A percentile compares a stretch with the other conserved stretches of the same genome.
These are phyloP conservation scores for Phenoliferia sp. DNA, from an alignment of 1,284 basidiomycete species.

Conservation along the genomic window DNA sequence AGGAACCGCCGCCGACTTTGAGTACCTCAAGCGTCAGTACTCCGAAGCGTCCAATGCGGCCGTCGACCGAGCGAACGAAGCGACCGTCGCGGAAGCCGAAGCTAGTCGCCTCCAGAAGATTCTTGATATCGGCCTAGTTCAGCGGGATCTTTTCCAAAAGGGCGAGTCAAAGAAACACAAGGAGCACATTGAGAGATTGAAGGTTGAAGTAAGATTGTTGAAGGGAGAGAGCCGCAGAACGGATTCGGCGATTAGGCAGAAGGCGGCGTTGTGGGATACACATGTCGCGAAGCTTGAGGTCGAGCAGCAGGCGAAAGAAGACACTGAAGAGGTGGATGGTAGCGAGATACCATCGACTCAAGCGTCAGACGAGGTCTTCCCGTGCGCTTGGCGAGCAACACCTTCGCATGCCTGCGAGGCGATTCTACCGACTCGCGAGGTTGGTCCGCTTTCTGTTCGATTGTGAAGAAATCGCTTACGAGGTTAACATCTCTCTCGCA, in stretches of 20 bases:
- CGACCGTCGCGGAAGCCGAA: slow-evolving; percentile 23
- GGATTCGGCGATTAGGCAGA: slow-evolving; percentile 12
- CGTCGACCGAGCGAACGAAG: slow-evolving; percentile 26
- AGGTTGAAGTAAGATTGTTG: slow-evolving; percentile 13
- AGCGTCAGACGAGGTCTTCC: not conserved
- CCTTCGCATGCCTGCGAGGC: not conserved
- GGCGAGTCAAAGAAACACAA: slow-evolving; percentile 10
- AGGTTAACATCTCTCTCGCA: not conserved
- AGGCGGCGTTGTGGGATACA: slow-evolving; percentile 29
- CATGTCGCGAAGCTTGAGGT: slow-evolving; percentile 7
- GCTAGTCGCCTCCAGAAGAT: slow-evolving; percentile 9
- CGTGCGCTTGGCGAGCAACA: slow-evolving; percentile 1
- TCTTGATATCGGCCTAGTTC: slow-evolving; percentile 21
- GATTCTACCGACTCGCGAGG: not conserved
- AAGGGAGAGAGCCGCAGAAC: slow-evolving; percentile 7
- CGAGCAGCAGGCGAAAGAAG: not conserved
- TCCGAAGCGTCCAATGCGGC: slow-evolving; percentile 27
- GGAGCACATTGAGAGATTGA: slow-evolving; percentile 6
- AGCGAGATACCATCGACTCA: not conserved
- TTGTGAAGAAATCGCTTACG: too few relatives aligned
- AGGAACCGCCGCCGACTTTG: slow-evolving; percentile 16
- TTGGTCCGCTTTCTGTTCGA: not conserved
- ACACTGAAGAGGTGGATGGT: not conserved
- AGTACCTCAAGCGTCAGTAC: slow-evolving; percentile 32
- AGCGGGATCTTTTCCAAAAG: slow-evolving; percentile 15